A percentile compares a stretch with the other conserved stretches of the same genome.
phyloP scores from a whole-genome alignment of 2,329 filamentous ascomycete genomes.

The Epichloe coenophiala region DNA sequence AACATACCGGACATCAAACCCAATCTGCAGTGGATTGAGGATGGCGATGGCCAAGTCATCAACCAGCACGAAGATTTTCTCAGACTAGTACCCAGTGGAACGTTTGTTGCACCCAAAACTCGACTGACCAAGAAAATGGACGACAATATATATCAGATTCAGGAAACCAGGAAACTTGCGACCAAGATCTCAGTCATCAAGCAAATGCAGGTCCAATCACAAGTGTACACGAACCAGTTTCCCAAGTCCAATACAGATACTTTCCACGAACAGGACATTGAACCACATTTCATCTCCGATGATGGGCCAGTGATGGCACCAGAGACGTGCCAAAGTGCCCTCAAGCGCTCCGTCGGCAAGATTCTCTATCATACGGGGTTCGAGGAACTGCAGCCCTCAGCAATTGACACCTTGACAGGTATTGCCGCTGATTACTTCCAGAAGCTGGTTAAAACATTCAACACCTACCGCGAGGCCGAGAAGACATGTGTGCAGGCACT shows the following conservation, averaged over 20 bases:
- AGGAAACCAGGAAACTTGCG: conserved; percentile 90
- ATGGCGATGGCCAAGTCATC: conserved; percentile 76
- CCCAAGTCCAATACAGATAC: conserved; percentile 88
- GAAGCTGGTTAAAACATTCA: conserved; percentile 68
- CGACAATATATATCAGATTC: conserved; percentile 84
- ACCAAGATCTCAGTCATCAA: conserved; percentile 97
- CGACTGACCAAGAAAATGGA: conserved; percentile 69
- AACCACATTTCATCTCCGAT: conserved; percentile 80
- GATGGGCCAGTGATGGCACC: conserved; percentile 79
- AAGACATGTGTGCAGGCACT: conserved; percentile 46
- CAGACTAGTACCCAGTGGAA: conserved; percentile 58
- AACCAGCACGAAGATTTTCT: conserved; percentile 80
- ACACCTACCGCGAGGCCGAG: conserved; percentile 70
- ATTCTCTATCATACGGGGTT: conserved; percentile 94
- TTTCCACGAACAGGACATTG: conserved; percentile 75
- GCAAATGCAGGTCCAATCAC: conserved; percentile 97
- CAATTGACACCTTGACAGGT: conserved; percentile 79
- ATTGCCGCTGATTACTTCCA: conserved; percentile 81
- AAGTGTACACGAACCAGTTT: conserved; percentile 97
- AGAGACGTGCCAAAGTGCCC: conserved; percentile 65
- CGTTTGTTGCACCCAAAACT: conserved; percentile 64
- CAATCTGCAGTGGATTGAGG: conserved; percentile 75
- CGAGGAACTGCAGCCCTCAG: conserved; percentile 91
- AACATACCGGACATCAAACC: conserved; percentile 73
- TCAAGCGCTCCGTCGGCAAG: conserved; percentile 86